phyloP scores from a whole-genome alignment of 495 filamentous ascomycete genomes.

The Tuber brumale region DNA sequence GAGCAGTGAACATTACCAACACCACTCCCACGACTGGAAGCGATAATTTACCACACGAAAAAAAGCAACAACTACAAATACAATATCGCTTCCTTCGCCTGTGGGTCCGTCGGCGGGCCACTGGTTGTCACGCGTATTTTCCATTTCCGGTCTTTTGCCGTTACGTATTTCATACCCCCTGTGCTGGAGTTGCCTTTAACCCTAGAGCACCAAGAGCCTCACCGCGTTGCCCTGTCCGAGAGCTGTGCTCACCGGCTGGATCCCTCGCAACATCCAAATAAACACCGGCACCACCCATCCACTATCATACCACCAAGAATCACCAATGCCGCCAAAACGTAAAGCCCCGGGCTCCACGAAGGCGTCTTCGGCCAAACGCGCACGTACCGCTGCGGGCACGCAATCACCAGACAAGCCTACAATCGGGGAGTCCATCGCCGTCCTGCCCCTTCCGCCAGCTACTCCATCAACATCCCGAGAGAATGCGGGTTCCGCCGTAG shows the following conservation, averaged over 20 bases:
- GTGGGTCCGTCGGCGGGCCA: no score
- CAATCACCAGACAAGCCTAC: conserved; percentile 15
- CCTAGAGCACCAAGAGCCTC: background rate
- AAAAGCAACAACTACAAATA: no score
- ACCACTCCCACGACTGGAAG: no score
- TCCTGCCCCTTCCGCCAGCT: background rate
- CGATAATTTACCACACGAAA: no score
- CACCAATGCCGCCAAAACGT: conserved; percentile 32
- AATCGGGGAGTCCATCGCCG: conserved; percentile 13
- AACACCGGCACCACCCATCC: background rate
- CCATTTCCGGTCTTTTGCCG: no score
- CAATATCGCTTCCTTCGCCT: no score
- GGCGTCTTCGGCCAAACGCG: conserved; percentile 22
- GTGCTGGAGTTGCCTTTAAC: background rate
- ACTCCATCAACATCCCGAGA: background rate
- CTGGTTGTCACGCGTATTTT: no score
- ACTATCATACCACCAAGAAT: background rate
- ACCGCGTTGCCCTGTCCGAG: background rate
- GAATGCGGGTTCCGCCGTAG: background rate
- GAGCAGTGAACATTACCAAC: no score
- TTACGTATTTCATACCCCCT: no score
- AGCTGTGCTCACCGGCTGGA: background rate
- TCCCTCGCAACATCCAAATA: background rate
- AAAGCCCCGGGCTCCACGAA: conserved; percentile 18
- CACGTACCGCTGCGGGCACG: conserved; percentile 21